Percentiles rank a stretch among this genome's conserved stretches.
phyloP scores from a whole-genome alignment of 345 rosid genomes.

The thale cress (Arabidopsis thaliana) region TAIR10.1 NC_003074.8:872001-872500 shows the following conservation, averaged over 20 bases:
- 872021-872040: constrained; percentile 1
- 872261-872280: neutral
- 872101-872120: neutral
- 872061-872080: too few relatives aligned
- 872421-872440: neutral
- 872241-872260: neutral
- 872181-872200: neutral
- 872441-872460: neutral
- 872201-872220: neutral
- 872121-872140: constrained; percentile 17
- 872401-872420: neutral
- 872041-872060: neutral
- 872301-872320: neutral
- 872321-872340: neutral
- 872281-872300: neutral
- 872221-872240: neutral
- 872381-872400: neutral
- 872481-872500: neutral
- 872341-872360: neutral
- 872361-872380: neutral
- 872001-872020: too few relatives aligned
- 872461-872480: neutral
- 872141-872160: neutral
- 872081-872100: neutral
- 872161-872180: neutral